Evolutionary conservation across 2,329 filamentous ascomycete species (phyloP).

Genomic region (Penicillium sp.): DNA sequence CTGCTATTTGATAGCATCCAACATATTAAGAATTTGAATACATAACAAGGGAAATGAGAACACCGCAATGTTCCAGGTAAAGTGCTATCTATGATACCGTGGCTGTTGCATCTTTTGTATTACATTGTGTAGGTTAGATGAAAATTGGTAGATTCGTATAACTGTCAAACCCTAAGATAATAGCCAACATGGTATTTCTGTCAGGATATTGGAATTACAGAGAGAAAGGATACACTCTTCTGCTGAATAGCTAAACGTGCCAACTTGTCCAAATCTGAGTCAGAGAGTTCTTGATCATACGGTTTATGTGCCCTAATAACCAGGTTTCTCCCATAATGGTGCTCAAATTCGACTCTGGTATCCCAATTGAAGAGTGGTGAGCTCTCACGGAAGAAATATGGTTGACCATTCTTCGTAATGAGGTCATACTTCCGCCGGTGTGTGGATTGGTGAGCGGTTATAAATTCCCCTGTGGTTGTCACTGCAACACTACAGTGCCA

Average conservation of each 20-base stretch:
- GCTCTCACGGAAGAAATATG: conserved; percentile 9
- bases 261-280: conserved; percentile 9
- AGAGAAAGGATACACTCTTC: neutral
- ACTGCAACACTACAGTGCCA: conserved; percentile 12
- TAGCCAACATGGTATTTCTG: too few relatives aligned
- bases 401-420: neutral
- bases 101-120: too few relatives aligned
- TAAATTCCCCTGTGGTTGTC: neutral
- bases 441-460: conserved; percentile 6
- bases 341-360: neutral
- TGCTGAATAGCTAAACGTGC: conserved; percentile 3
- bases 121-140: neutral
- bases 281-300: neutral
- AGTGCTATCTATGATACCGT: too few relatives aligned
- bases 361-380: conserved; percentile 5
- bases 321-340: conserved; percentile 1
- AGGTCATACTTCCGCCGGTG: conserved; percentile 5
- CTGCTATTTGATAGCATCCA: too few relatives aligned
- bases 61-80: too few relatives aligned
- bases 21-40: too few relatives aligned
- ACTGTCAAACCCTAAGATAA: neutral
- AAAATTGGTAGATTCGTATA: neutral
- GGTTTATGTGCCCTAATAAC: neutral
- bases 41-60: too few relatives aligned
- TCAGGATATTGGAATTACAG: neutral